Base-by-base conservation (phyloP, 2,329 filamentous ascomycete genomes). In the Aspergillus versicolor region DNA sequence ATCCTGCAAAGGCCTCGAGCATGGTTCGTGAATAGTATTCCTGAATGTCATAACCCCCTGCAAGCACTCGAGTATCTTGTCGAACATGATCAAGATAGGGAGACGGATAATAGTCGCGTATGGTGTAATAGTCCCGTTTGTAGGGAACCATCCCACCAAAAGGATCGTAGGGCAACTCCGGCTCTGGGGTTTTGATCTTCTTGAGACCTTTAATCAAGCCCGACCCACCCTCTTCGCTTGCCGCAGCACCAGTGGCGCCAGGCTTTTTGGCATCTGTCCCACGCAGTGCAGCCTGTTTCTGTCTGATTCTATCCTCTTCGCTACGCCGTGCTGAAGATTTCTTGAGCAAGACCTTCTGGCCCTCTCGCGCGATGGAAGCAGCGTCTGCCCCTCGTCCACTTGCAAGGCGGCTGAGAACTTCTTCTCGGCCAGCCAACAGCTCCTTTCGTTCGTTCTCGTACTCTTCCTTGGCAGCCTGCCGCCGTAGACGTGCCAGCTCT, bases 1-100 rank as follows among this genome's bases (percentile, higher is more conserved):
- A 74, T 0, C 95, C 94, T 0, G 90, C 86, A 75, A 97, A 97
- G 0, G 93, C 92, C 70, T 97, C 92, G 59, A 91, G 89, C 70
- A 99, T 78, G 22, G 90, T 88, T 22, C 92, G 82, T 7, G 86
- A 81, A 67, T 91, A 90, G 70, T 94, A 97, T 70, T 96, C 92
- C 34, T 84, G 80, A 43, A 93, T 79, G 66, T 88, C 87, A 75
- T 95, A 97, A 0, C 94, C 95, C 32, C 92, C 92, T 15, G 90
- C 90, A 51, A 83, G 78, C 68, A 89, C 86, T 44, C 83, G 80
- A 2, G 82, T 76, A 69, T 92, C 88, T 41, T 84, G 83, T 56
- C 87, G 84, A 32, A 87, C 83, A 22, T 79, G 79, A 44, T 89
- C 86, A 52, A 95, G 79, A 81, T 87, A 91, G 46, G 88, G 84